Base-by-base conservation (phyloP, 176 grass and related monocot species). In the Juncus effusus region DNA sequence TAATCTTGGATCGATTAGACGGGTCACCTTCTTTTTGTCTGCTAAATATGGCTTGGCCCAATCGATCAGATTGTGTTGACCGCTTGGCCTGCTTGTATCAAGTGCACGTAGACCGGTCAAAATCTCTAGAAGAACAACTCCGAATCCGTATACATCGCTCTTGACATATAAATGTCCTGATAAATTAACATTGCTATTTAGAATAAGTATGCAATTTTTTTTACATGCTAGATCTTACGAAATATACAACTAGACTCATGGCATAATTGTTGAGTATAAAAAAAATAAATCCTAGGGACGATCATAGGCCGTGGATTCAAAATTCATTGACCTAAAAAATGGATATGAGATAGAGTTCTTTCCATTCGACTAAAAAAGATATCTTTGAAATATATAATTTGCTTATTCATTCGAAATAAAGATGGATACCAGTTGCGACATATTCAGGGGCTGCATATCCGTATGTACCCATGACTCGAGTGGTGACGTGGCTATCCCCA, bases 141-240 rank as follows among this genome's bases (percentile, higher is more conserved):
- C 89, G 42, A 88, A 93, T 2, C 89, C 84, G 52, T 82, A 93
- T 28, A 93, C 89, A 56, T 93, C 89, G 63, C 89, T 93, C 75
- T 87, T 87, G 53, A 93, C 74, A 51, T 93, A 93, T 50, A 93
- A 72, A 82, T 82, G 89, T 8, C 89, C 87, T 87, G 79, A 67
- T 51, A 35, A 67, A 35, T 2, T 51, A 47, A 47, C 2, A 9
- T 9, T 47, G 6, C 6, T 6, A 47, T 6, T 47, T 9, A 47
- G 44, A 47, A 47, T 28, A 28, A 28, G 19, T 28, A 28, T 28
- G 19, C 19, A 28, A 28, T 2, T 47, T 47, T 47, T 47, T 47
- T 9, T 47, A 47, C 44, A 47, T 6, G 4, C 9, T 47, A 47
- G 44, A 47, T 47, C 9, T 47, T 1, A 47, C 44, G 44, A 47